Evolutionary conservation across 1,139 yeast genomes (phyloP).

Genomic region (Magnusiomyces paraingens): DNA sequence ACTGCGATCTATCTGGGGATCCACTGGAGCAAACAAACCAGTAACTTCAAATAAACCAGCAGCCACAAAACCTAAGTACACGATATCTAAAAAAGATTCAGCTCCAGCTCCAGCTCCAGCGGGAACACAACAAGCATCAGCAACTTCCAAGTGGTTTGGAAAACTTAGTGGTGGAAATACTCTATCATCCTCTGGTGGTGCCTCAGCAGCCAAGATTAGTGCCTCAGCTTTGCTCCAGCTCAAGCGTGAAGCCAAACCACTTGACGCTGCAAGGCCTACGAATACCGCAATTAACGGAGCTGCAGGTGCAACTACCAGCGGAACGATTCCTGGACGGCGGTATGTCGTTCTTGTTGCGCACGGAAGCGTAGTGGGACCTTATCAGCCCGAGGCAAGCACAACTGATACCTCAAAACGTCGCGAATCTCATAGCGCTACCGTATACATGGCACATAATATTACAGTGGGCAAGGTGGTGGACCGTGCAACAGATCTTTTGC

Average conservation of each 20-base stretch:
- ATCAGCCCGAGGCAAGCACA: background rate
- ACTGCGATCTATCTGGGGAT: constrained; percentile 11
- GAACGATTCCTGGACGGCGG: background rate
- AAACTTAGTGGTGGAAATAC: background rate
- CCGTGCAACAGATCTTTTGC: constrained; percentile 48
- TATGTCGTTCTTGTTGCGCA: constrained; percentile 5
- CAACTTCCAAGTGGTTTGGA: background rate
- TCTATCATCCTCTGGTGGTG: background rate
- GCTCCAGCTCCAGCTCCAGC: background rate
- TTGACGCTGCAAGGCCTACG: constrained; percentile 1
- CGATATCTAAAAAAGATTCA: constrained; percentile 8
- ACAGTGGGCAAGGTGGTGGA: constrained; percentile 77
- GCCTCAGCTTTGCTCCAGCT: constrained; percentile 6
- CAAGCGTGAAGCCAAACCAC: constrained; percentile 6
- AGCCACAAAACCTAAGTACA: background rate
- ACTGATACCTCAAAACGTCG: constrained; percentile 11
- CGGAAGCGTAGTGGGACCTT: constrained; percentile 4
- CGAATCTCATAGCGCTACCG: constrained; percentile 37
- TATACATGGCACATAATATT: constrained; percentile 58
- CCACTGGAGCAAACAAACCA: constrained; percentile 4
- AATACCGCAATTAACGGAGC: constrained; percentile 7
- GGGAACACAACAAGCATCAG: background rate
- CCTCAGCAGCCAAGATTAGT: background rate
- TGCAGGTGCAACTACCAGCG: background rate
- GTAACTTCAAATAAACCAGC: background rate